These are phyloP conservation scores for Grosmannia huntii DNA, from an alignment of 2,329 filamentous ascomycete species.

Conservation along the genomic window DNA sequence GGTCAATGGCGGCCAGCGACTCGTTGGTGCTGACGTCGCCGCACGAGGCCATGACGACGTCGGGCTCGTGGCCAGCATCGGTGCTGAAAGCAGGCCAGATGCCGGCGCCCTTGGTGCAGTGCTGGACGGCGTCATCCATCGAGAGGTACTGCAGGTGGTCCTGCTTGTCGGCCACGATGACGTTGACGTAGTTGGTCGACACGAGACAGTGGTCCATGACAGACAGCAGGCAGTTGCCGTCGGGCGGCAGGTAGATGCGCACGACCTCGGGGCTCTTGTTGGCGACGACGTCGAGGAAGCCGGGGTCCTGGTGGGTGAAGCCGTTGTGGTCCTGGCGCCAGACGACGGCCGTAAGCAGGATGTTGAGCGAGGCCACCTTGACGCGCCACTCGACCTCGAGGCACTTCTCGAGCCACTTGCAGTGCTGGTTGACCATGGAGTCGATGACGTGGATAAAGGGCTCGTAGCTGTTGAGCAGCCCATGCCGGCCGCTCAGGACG, in stretches of 20 bases:
- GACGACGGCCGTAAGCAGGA: constrained; percentile 64
- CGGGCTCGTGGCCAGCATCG: constrained; percentile 54
- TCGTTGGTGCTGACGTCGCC: constrained; percentile 66
- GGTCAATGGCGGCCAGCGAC: constrained; percentile 59
- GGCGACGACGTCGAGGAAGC: constrained; percentile 65
- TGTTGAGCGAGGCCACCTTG: constrained; percentile 64
- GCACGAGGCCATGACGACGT: constrained; percentile 64
- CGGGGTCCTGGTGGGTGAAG: constrained; percentile 63
- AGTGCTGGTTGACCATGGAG: constrained; percentile 75
- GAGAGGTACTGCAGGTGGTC: constrained; percentile 63
- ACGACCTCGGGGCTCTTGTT: constrained; percentile 74
- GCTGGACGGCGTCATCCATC: constrained; percentile 59
- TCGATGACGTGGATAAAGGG: constrained; percentile 75
- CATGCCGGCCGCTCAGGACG: constrained; percentile 60
- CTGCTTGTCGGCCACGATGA: constrained; percentile 69
- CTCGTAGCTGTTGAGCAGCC: constrained; percentile 69
- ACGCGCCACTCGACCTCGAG: constrained; percentile 67
- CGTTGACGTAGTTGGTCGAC: constrained; percentile 68
- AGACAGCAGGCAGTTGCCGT: constrained; percentile 65
- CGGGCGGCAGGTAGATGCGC: constrained; percentile 68
- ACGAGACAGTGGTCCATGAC: constrained; percentile 65
- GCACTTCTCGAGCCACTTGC: constrained; percentile 76
- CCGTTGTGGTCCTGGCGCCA: constrained; percentile 79
- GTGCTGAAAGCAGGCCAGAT: constrained; percentile 71
- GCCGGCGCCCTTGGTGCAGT: constrained; percentile 67